These are phyloP conservation scores for Fusarium albidum DNA, from an alignment of 2,329 filamentous ascomycete species.

Conservation along the genomic window DNA sequence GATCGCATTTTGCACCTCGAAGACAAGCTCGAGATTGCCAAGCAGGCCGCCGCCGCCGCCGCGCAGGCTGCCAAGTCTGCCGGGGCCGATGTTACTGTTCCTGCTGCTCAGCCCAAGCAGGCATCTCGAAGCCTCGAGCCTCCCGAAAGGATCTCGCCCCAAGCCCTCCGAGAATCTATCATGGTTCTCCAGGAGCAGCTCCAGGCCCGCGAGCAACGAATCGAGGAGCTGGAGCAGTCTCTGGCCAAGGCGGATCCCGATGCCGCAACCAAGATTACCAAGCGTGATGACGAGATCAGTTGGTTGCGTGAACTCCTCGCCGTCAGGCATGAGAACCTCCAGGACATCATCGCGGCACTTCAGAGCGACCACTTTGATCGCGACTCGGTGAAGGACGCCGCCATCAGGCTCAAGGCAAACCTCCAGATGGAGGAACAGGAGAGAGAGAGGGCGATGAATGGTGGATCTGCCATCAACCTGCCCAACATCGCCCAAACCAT, in stretches of 20 bases:
- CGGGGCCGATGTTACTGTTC: conserved; percentile 50
- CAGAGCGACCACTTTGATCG: conserved; percentile 79
- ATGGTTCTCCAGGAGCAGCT: conserved; percentile 96
- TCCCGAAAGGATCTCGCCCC: conserved; percentile 90
- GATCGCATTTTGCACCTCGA: conserved; percentile 86
- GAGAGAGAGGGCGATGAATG: conserved; percentile 82
- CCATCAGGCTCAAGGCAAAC: conserved; percentile 91
- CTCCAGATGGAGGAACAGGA: conserved; percentile 98
- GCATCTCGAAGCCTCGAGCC: conserved; percentile 55
- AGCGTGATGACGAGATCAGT: conserved; percentile 90
- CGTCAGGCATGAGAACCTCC: conserved; percentile 88
- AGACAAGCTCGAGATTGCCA: conserved; percentile 89
- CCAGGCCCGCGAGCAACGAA: conserved; percentile 88
- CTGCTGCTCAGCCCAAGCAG: conserved; percentile 33
- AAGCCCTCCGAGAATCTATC: conserved; percentile 94
- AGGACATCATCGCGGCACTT: conserved; percentile 87
- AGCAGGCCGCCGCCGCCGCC: conserved; percentile 85
- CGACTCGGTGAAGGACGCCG: conserved; percentile 84
- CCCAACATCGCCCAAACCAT: conserved; percentile 82
- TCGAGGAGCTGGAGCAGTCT: conserved; percentile 84
- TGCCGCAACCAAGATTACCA: conserved; percentile 82
- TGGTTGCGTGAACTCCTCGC: conserved; percentile 95
- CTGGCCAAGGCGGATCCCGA: conserved; percentile 77
- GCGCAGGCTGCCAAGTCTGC: conserved; percentile 75
- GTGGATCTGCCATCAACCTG: conserved; percentile 71